Evolutionary conservation across 2,329 filamentous ascomycete species (phyloP).

Genomic region (Xylariaceae sp.): DNA sequence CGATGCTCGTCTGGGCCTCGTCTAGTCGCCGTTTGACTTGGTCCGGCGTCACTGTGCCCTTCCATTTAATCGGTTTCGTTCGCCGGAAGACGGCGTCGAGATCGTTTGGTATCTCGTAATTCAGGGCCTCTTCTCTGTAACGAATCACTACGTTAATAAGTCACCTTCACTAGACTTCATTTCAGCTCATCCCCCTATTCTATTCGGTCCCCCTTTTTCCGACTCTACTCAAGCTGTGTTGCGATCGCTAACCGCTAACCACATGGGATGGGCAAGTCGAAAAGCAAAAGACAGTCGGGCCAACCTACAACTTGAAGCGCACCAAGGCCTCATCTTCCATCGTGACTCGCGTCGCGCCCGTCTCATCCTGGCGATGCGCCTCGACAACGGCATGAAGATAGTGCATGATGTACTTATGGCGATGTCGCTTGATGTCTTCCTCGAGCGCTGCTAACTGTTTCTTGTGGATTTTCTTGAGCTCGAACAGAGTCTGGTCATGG

Average conservation of each 20-base stretch:
- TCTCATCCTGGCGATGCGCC: constrained; percentile 6
- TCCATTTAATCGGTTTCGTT: constrained; percentile 13
- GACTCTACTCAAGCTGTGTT: not conserved
- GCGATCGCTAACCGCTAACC: not conserved
- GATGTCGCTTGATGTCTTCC: constrained; percentile 14
- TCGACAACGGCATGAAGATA: constrained; percentile 17
- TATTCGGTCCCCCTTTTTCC: not conserved
- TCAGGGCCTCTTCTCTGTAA: constrained; percentile 14
- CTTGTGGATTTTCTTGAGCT: not conserved
- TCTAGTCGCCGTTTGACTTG: constrained; percentile 7
- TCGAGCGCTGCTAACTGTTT: constrained; percentile 9
- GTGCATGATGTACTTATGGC: constrained; percentile 17
- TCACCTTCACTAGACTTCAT: not conserved
- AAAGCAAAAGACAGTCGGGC: not conserved
- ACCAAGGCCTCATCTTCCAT: constrained; percentile 11
- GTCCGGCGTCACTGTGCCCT: constrained; percentile 9
- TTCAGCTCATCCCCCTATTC: not conserved
- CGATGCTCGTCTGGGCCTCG: not conserved
- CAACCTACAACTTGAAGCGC: constrained; percentile 11
- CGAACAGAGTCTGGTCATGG: constrained; percentile 15
- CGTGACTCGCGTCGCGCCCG: constrained; percentile 13
- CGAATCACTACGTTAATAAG: not conserved
- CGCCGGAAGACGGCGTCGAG: constrained; percentile 15
- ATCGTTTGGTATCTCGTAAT: constrained; percentile 7
- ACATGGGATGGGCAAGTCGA: not conserved